Evolutionary conservation across 441 rosid genomes (phyloP), one percentile per base, ranked within the genome.

Genomic region (Cnidoscolus chayamansa): DNA sequence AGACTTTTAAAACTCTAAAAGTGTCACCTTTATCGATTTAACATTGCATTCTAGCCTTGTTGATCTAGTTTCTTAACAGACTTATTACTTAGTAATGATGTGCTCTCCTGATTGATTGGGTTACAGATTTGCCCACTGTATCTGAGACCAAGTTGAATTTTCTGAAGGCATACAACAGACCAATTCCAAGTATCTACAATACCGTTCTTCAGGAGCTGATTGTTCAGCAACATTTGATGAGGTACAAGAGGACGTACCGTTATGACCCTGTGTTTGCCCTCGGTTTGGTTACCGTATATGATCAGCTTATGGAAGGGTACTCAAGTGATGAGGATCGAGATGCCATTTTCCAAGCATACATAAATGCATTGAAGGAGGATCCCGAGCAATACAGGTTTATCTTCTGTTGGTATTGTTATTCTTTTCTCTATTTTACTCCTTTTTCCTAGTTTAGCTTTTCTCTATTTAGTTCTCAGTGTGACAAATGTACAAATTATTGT

Each of bases 231-330:
- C 99, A 94, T 82, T 83, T 94, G 90, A 81, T 86, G 87, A 89
- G 88, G 78, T 94, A 89, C 83, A 94, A 92, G 88, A 89, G 67
- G 85, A 84, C 86, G n/a, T 90, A 87, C 70, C 82, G 79, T 9
- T 94, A 94, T 69, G 99, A 94, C 56, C 86, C 96, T 1, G 90
- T 94, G 55, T 94, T 94, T 63, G 98, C 98, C 60, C 97, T 94
- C 56, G 99, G 99, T 71, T 90, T 92, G 65, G 98, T 92, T 63
- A 94, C 98, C 53, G 92, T 94, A 2, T 94, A 84, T 70, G 97
- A 94, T 86, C 94, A 90, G 74, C 97, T 94, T 82, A 94, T 94
- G 98, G 97, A 92, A 77, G 99, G 99, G 25, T 94, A 92, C 76
- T 94, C 96, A 8, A 86, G 94, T 72, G 94, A 92, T 53, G 88